Percentiles rank a stretch among this genome's conserved stretches.
phyloP scores from a whole-genome alignment of 2,329 filamentous ascomycete species.

The Amylocarpus encephaloides region DNA sequence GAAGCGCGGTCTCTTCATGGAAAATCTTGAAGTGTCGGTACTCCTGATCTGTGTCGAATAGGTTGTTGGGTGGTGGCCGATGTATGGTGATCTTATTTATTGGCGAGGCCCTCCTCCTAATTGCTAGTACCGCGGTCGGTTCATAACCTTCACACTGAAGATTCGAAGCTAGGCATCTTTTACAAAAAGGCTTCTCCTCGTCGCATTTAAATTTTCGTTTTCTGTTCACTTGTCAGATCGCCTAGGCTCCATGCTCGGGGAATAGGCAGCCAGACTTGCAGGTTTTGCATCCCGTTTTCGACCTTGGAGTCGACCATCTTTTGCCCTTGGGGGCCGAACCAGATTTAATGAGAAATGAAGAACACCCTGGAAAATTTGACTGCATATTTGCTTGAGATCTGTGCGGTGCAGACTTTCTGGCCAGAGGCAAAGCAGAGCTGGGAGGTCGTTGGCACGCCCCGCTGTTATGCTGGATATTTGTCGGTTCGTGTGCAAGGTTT shows the following conservation, averaged over 20 bases:
- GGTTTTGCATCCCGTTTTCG: neutral
- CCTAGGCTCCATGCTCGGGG: neutral
- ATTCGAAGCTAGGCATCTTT: neutral
- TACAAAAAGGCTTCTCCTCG: neutral
- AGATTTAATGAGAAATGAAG: neutral
- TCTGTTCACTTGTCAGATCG: neutral
- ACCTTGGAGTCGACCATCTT: neutral
- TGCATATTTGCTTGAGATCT: neutral
- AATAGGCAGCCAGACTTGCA: neutral
- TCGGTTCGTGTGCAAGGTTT: too few relatives aligned
- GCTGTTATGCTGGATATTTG: too few relatives aligned
- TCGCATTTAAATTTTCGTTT: constrained; percentile 1
- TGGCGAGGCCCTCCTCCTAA: neutral
- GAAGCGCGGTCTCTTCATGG: constrained; percentile 8
- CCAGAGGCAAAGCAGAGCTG: too few relatives aligned
- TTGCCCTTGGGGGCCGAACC: neutral
- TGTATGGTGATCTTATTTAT: neutral
- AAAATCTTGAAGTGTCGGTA: constrained; percentile 15
- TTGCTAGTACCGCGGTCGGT: neutral
- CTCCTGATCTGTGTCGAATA: constrained; percentile 11
- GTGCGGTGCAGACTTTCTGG: too few relatives aligned
- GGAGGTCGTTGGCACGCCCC: too few relatives aligned
- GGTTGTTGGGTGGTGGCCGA: neutral
- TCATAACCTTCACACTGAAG: neutral
- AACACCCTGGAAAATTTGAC: neutral